Evolutionary conservation across 1,139 yeast genomes (phyloP).

Genomic region (Chernovozyma aurita): DNA sequence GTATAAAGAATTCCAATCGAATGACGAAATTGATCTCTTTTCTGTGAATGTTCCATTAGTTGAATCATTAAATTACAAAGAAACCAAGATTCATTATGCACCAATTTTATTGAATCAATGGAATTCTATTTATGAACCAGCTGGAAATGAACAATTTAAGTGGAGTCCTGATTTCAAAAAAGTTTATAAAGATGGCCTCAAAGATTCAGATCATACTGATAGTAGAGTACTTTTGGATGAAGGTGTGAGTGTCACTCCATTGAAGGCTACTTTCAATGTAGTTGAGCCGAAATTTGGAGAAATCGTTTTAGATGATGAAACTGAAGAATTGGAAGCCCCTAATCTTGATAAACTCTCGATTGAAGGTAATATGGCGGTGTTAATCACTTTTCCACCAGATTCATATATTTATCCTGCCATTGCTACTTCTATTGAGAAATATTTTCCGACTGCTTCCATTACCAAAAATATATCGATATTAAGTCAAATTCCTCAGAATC

Average conservation of each 20-base stretch:
- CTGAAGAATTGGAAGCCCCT: conserved; percentile 3
- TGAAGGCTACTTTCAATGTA: conserved; percentile 67
- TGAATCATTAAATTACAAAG: conserved; percentile 40
- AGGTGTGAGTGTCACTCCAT: conserved; percentile 73
- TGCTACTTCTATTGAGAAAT: conserved; percentile 32
- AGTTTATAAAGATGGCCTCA: conserved; percentile 58
- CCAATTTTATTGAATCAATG: conserved; percentile 78
- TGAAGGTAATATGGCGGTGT: conserved; percentile 1
- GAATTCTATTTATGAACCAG: conserved; percentile 51
- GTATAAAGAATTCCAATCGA: conserved; percentile 50
- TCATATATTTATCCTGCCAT: conserved; percentile 62
- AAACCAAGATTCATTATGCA: conserved; percentile 64
- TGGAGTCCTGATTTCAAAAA: conserved; percentile 84
- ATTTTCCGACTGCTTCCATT: conserved; percentile 24
- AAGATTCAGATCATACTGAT: conserved; percentile 51
- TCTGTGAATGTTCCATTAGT: conserved; percentile 80
- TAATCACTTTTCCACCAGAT: conserved; percentile 28
- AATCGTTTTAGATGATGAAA: conserved; percentile 31
- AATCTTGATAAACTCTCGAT: background rate
- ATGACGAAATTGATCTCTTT: conserved; percentile 58
- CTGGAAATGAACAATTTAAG: conserved; percentile 35
- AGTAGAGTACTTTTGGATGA: conserved; percentile 49
- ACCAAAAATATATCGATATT: conserved; percentile 22
- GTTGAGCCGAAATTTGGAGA: conserved; percentile 56
- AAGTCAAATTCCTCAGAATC: conserved; percentile 15